These are phyloP conservation scores for Theobroma grandiflorum DNA, from an alignment of 441 rosid species.

Conservation along the genomic window DNA sequence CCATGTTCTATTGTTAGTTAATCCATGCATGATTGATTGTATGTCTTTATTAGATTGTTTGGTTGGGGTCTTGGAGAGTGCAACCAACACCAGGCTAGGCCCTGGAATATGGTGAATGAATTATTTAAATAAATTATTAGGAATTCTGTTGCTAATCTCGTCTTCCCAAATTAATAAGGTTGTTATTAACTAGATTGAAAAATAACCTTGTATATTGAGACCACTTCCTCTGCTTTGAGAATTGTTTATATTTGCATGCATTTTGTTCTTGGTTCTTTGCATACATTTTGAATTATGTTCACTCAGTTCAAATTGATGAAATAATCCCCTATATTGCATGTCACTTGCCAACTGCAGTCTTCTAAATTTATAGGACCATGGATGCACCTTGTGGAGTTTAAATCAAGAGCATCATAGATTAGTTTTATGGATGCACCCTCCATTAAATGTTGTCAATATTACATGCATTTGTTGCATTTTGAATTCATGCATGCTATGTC, in stretches of 20 bases:
- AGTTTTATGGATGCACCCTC: background rate
- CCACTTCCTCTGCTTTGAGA: background rate
- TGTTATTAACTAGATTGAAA: background rate
- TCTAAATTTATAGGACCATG: background rate
- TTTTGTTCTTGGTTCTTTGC: background rate
- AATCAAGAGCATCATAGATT: background rate
- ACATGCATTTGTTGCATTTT: background rate
- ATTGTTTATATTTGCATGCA: slow-evolving; percentile 2
- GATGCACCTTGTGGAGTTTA: background rate
- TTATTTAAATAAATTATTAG: background rate
- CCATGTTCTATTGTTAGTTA: background rate
- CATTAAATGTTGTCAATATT: background rate
- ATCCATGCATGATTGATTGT: background rate
- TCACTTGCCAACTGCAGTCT: slow-evolving; percentile 4
- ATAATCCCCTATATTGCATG: background rate
- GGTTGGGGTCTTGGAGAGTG: background rate
- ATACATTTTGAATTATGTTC: background rate
- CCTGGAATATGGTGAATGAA: background rate
- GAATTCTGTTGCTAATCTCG: background rate
- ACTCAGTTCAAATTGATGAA: background rate
- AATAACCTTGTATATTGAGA: background rate
- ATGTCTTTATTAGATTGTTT: slow-evolving; percentile 3
- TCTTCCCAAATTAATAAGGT: slow-evolving; percentile 3
- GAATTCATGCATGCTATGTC: background rate
- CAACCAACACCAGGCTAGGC: background rate